These are phyloP conservation scores for Trypanosoma lewisi DNA, from an alignment of 208 protist species.

Conservation along the genomic window DNA sequence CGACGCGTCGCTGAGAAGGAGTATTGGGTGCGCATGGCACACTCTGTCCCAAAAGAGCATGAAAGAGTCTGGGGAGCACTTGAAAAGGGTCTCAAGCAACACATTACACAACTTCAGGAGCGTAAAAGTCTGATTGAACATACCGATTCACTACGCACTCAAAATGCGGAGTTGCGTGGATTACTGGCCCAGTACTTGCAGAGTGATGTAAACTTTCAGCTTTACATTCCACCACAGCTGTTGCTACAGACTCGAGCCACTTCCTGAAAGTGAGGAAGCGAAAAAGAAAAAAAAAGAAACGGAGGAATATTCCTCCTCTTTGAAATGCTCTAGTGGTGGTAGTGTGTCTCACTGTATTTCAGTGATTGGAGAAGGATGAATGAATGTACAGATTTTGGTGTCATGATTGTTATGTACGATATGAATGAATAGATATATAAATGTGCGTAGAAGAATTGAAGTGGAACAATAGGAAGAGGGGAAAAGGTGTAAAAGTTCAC, in stretches of 20 bases:
- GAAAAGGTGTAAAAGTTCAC: not conserved
- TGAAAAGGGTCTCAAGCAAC: constrained; percentile 86
- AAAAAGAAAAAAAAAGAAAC: not conserved
- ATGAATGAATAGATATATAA: not conserved
- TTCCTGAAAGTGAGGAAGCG: too few species aligned
- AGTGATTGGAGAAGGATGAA: not conserved
- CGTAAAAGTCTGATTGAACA: constrained; percentile 81
- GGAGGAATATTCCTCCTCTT: not conserved
- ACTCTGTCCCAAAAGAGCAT: constrained; percentile 78
- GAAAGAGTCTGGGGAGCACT: constrained; percentile 85
- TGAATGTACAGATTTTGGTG: not conserved
- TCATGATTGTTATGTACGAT: not conserved
- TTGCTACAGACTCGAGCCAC: constrained; percentile 26
- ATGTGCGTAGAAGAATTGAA: not conserved
- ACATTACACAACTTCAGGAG: constrained; percentile 88
- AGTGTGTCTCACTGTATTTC: not conserved
- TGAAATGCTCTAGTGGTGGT: not conserved
- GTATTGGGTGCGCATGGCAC: constrained; percentile 86
- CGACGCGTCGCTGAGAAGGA: constrained; percentile 54
- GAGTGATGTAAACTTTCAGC: constrained; percentile 91
- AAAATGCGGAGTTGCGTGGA: constrained; percentile 92
- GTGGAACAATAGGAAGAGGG: too few species aligned
- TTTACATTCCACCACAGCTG: constrained; percentile 80
- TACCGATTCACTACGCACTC: constrained; percentile 82
- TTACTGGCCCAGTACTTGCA: constrained; percentile 92